A percentile compares a stretch with the other conserved stretches of the same genome.
phyloP scores from a whole-genome alignment of 257 asterid genomes.

The Cinchona pubescens region DNA sequence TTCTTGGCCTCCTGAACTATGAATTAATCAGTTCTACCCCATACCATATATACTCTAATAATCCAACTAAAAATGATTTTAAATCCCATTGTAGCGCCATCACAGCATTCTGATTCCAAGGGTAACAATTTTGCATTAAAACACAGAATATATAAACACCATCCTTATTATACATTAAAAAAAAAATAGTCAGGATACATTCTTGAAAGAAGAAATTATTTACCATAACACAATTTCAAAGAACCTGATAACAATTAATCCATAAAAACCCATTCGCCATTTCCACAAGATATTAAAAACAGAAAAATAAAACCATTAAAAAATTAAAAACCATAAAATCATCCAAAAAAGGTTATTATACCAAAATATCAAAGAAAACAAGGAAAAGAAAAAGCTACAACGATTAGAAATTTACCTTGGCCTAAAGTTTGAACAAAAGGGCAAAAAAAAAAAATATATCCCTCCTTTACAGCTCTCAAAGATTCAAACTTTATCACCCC shows the following conservation, averaged over 20 bases:
- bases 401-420: conserved; percentile 29
- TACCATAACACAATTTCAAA: background rate
- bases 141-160: background rate
- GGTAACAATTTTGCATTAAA: no score
- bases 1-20: conserved; percentile 43
- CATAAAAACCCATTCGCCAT: background rate
- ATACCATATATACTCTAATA: background rate
- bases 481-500: conserved; percentile 18
- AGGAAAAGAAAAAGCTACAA: background rate
- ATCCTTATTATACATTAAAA: background rate
- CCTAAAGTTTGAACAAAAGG: conserved; percentile 21
- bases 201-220: background rate
- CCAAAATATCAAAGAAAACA: background rate
- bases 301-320: background rate
- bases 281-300: no score
- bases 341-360: background rate
- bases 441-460: conserved; percentile 25
- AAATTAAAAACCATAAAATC: background rate
- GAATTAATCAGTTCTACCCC: conserved; percentile 21
- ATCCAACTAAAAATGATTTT: background rate
- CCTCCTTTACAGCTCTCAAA: conserved; percentile 22
- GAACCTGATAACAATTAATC: no score
- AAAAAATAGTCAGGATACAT: background rate
- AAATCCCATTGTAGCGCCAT: no score
- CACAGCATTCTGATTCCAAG: no score